Conservation (phyloP, 805 yeast species). For the Ascoidea asiatica region DNA sequence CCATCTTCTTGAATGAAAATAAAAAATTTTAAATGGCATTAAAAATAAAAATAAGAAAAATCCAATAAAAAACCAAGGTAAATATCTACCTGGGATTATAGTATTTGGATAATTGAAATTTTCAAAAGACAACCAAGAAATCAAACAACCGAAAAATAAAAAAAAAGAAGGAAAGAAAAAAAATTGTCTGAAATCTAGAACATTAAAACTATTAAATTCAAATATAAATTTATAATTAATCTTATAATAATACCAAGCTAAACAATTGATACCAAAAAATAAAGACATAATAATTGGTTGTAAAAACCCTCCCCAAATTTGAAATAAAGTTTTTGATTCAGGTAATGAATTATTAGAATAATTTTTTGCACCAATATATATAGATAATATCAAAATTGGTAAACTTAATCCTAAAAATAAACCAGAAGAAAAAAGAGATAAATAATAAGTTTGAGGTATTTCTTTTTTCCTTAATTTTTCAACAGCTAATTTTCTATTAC, state of each 20-base stretch:
- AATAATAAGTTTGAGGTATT: conserved; percentile 21
- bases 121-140: conserved; percentile 66
- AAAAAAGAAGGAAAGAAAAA: conserved; percentile 49
- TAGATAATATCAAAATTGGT: conserved; percentile 51
- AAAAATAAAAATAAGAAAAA: conserved; percentile 31
- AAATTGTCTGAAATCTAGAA: conserved; percentile 52
- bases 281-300: conserved; percentile 44
- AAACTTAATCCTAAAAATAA: conserved; percentile 53
- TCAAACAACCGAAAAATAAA: conserved; percentile 40
- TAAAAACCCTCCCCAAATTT: conserved; percentile 89
- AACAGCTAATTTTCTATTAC: conserved; percentile 53
- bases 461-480: conserved; percentile 48
- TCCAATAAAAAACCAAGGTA: conserved; percentile 72
- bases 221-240: conserved; percentile 88
- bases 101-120: conserved; percentile 39
- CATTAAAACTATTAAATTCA: conserved; percentile 64
- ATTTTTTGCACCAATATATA: conserved; percentile 34
- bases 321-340: conserved; percentile 52
- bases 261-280: conserved; percentile 55
- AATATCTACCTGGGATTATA: conserved; percentile 47
- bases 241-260: conserved; percentile 58
- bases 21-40: conserved; percentile 48
- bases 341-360: conserved; percentile 27
- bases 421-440: conserved; percentile 45
- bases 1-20: conserved; percentile 66